Base-by-base conservation (phyloP, 2,329 filamentous ascomycete genomes). In the Botrytis tulipae region DNA sequence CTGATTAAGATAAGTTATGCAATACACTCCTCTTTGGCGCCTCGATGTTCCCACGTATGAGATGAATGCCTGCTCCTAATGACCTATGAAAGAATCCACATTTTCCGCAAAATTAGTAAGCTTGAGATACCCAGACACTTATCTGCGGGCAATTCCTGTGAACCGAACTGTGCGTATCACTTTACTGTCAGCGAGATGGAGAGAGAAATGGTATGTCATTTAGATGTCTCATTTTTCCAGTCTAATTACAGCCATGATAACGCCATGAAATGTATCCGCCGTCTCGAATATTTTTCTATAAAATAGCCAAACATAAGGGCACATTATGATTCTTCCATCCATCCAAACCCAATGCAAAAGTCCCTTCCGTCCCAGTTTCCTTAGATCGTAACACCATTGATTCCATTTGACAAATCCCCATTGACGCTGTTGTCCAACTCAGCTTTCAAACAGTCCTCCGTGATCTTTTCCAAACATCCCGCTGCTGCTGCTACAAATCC, bases 401-500 rank as follows among this genome's bases (percentile, higher is more conserved):
- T n/a, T 25, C 62, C 70, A 68, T 68, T 60, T 18, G 70, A 40
- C 62, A 72, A 68, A 59, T 68, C 51, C 20, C 62, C 70, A 29
- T 72, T 59, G 62, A 72, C 42, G 42, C 70, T 68, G 48, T 54
- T 59, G 25, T 51, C 62, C 32, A 72, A 59, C 22, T 72, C 70
- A 60, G 63, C 62, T 32, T 59, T 57, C 37, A 68, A 37, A 40
- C 70, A 72, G 22, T 76, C 75, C n/a, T 51, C 37, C 4, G 78
- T 80, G 61, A 80, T 70, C 60, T 77, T 74, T 44, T 81, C 78
- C 35, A 82, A 71, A 57, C 79, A 81, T 32, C 79, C 80, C 12
- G 78, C 73, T 25, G 89, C 89, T 3, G 94, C 93, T 46, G 94
- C 94, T 65, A 97, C 88, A 81, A 97, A 95, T 65, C 94, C 94